A percentile compares a stretch with the other conserved stretches of the same genome.
These are phyloP conservation scores for Fremontodendron californicum DNA, from an alignment of 345 rosid species.

Conservation along the genomic window DNA sequence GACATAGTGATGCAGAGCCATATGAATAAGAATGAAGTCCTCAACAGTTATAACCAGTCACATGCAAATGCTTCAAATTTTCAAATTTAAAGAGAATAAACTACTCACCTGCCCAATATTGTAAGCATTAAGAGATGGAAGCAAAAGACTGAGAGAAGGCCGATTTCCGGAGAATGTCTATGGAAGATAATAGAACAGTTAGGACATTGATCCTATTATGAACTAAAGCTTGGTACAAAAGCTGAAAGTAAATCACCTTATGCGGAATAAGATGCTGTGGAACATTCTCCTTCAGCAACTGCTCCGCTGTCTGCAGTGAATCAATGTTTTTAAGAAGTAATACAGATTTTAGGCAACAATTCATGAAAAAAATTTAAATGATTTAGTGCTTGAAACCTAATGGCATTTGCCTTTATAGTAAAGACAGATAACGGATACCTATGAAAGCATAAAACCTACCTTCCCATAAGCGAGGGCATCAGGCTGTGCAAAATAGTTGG, in stretches of 20 bases:
- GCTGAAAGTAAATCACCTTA: constrained; percentile 51
- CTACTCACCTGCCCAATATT: constrained; percentile 71
- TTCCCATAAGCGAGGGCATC: constrained; percentile 98
- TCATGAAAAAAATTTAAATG: neutral
- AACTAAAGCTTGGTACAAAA: constrained; percentile 9
- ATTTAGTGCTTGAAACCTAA: neutral
- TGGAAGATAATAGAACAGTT: constrained; percentile 15
- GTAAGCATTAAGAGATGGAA: constrained; percentile 71
- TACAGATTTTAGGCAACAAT: neutral
- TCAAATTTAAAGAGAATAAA: constrained; percentile 10
- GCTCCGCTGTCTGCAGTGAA: constrained; percentile 65
- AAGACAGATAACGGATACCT: neutral
- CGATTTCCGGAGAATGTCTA: constrained; percentile 85
- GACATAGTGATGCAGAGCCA: neutral
- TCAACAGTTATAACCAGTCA: neutral
- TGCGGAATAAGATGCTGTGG: constrained; percentile 76
- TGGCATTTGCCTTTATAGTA: neutral
- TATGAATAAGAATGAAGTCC: neutral
- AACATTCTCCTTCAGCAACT: constrained; percentile 75
- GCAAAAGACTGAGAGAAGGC: constrained; percentile 90
- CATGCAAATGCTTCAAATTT: neutral
- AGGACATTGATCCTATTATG: neutral
- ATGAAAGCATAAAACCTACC: constrained; percentile 41
- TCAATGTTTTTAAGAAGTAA: neutral
- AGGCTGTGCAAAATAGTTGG: constrained; percentile 97